Evolutionary conservation across 2,329 filamentous ascomycete species (phyloP).

Genomic region (Paraphoma chrysanthemicola): DNA sequence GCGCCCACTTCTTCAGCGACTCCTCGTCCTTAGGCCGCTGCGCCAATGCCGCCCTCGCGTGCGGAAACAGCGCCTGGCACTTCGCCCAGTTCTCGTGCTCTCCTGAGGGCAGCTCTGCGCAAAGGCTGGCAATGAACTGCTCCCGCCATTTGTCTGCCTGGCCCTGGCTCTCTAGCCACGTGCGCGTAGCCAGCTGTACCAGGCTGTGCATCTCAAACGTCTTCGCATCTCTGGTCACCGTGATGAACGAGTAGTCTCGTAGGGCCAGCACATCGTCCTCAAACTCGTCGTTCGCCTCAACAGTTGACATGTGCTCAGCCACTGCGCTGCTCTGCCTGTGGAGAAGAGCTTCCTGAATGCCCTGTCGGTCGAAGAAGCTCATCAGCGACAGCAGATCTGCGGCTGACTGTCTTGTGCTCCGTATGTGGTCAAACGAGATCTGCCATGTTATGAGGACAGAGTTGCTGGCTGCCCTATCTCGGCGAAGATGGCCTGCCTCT

Average conservation of each 20-base stretch:
- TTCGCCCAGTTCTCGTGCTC: slow-evolving; percentile 13
- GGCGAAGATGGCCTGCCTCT: slow-evolving; percentile 39
- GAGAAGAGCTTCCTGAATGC: slow-evolving; percentile 47
- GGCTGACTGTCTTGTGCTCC: slow-evolving; percentile 31
- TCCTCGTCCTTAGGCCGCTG: background rate
- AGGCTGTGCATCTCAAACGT: slow-evolving; percentile 1
- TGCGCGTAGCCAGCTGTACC: slow-evolving; percentile 11
- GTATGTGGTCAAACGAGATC: slow-evolving; percentile 43
- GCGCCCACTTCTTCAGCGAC: background rate
- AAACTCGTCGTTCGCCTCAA: slow-evolving; percentile 4
- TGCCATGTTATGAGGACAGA: slow-evolving; percentile 49
- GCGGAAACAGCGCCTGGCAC: slow-evolving; percentile 4
- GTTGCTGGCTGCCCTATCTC: slow-evolving; percentile 42
- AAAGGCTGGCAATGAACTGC: slow-evolving; percentile 11
- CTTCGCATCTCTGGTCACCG: background rate
- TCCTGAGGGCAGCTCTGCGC: slow-evolving; percentile 9
- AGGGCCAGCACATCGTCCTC: slow-evolving; percentile 11
- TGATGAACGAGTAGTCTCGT: slow-evolving; percentile 15
- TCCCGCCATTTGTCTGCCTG: slow-evolving; percentile 9
- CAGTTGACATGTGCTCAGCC: background rate
- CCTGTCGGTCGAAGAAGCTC: slow-evolving; percentile 55
- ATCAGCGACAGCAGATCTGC: slow-evolving; percentile 55
- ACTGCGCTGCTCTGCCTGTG: background rate
- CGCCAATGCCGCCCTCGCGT: slow-evolving; percentile 1
- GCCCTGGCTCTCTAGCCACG: slow-evolving; percentile 8